A percentile compares a stretch with the other conserved stretches of the same genome.
These are phyloP conservation scores for Ogataea pilisensis DNA, from an alignment of 805 yeast species.

Conservation along the genomic window DNA sequence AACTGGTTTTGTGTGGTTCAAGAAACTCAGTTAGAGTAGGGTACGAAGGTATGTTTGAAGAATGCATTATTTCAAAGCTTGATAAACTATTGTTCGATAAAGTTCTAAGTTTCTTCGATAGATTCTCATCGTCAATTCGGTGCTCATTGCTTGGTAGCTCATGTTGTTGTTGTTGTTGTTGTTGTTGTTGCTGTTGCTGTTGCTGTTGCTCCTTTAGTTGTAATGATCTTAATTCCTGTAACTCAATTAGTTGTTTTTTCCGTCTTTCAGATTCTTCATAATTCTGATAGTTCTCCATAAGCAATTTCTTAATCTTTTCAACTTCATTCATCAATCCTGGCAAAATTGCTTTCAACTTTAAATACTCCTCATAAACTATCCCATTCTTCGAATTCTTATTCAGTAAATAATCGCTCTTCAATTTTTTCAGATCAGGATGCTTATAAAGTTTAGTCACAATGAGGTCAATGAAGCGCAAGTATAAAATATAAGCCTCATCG, in stretches of 20 bases:
- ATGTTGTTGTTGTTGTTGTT: conserved; percentile 5
- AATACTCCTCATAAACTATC: conserved; percentile 24
- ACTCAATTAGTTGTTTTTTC: conserved; percentile 16
- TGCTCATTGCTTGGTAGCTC: conserved; percentile 1
- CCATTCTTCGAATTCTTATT: conserved; percentile 20
- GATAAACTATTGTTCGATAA: conserved; percentile 20
- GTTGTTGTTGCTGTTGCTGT: conserved; percentile 9
- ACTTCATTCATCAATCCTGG: conserved; percentile 29
- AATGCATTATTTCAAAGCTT: conserved; percentile 8
- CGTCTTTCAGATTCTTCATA: conserved; percentile 21
- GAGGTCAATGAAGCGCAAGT: conserved; percentile 56
- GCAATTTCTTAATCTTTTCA: conserved; percentile 25
- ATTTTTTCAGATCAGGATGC: conserved; percentile 40
- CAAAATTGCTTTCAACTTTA: conserved; percentile 17
- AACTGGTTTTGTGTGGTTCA: too few relatives aligned
- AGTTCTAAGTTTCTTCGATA: conserved; percentile 21
- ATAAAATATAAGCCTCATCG: conserved; percentile 51
- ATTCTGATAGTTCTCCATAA: conserved; percentile 23
- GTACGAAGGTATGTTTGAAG: conserved; percentile 13
- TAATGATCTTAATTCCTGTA: conserved; percentile 18
- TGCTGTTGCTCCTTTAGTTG: conserved; percentile 19
- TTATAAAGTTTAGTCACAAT: conserved; percentile 42
- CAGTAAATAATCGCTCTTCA: conserved; percentile 18
- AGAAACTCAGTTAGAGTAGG: conserved; percentile 7
- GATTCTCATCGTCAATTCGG: conserved; percentile 12